Percentiles rank a stretch among this genome's conserved stretches.
phyloP scores from a whole-genome alignment of 306 rosid genomes.

The Calophaca sinica region DNA sequence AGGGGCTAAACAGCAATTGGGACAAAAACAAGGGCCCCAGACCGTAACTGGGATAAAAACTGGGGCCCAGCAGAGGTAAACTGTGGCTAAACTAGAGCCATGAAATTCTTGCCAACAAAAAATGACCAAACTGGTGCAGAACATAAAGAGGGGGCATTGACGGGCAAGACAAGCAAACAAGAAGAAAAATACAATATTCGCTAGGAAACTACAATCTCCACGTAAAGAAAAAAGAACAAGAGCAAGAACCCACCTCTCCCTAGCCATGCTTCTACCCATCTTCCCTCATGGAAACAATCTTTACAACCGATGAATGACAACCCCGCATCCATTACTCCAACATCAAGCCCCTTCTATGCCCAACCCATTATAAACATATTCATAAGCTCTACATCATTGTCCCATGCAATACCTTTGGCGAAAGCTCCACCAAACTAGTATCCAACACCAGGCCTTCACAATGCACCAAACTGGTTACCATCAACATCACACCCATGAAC shows the following conservation, averaged over 20 bases:
- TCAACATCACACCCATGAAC: background rate
- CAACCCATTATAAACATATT: background rate
- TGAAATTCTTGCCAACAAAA: too few species aligned
- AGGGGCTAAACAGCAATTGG: too few species aligned
- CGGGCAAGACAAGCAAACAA: background rate
- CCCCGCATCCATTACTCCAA: background rate
- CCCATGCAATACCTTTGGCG: background rate
- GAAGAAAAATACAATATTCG: background rate
- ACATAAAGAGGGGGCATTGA: background rate
- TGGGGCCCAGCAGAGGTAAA: too few species aligned
- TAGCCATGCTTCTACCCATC: background rate
- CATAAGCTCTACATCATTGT: background rate
- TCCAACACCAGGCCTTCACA: too few species aligned
- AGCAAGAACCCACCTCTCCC: background rate
- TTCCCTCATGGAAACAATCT: background rate
- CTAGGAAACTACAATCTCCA: background rate
- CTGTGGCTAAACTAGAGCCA: too few species aligned
- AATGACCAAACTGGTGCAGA: too few species aligned
- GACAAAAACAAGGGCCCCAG: too few species aligned
- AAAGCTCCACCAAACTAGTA: too few species aligned
- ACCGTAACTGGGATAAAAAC: too few species aligned
- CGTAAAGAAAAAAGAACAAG: background rate
- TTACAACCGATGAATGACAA: too few species aligned
- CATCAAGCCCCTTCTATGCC: background rate
- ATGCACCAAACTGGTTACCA: background rate